Base-by-base conservation (phyloP, 2,329 filamentous ascomycete species). In the Alternaria incomplexa region DNA sequence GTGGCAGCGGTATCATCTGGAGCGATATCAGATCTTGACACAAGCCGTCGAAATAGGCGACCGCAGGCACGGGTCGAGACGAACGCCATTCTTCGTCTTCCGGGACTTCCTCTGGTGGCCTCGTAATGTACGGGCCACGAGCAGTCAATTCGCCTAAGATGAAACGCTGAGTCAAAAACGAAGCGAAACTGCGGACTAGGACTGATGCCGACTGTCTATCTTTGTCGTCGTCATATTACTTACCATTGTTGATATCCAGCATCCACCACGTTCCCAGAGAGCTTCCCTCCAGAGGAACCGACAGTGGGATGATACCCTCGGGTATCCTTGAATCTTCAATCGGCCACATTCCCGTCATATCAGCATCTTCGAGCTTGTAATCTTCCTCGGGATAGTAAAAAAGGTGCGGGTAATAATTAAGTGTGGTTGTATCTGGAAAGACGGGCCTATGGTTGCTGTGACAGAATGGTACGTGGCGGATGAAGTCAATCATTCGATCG, bases 221-320 rank as follows among this genome's bases (percentile, higher is more conserved):
- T 36, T 36, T 36, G 4, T 36, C 23, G 40, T 56, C 12, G 13
- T 5, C 26, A 50, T n/a, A 48, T 28, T 48, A 57, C 45, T 48
- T 17, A 57, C 55, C 45, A 36, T 50, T 57, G 13, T 57, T 50
- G 4, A 45, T 57, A 28, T 57, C 55, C 20, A 57, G 22, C 28
- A 57, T 48, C 55, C 55, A 57, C 55, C 55, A 57, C 15, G 28
- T 57, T 48, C 28, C 55, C 46, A 25, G 26, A 22, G 17, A 17
- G 22, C 26, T 22, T 40, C 26, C 28, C 30, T 43, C 23, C 20
- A 28, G 13, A 25, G 32, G 22, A 23, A 17, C 45, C 22, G 46
- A 52, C 17, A 52, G 28, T 11, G 56, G 56, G 23, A 58, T 4
- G 50, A 58, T 13, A 23, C 45, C 45, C 5, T 57, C 12, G n/a